A percentile compares a stretch with the other conserved stretches of the same genome.
Evolutionary conservation across 345 rosid species (phyloP).

Genomic region (Aquilaria malaccensis): DNA sequence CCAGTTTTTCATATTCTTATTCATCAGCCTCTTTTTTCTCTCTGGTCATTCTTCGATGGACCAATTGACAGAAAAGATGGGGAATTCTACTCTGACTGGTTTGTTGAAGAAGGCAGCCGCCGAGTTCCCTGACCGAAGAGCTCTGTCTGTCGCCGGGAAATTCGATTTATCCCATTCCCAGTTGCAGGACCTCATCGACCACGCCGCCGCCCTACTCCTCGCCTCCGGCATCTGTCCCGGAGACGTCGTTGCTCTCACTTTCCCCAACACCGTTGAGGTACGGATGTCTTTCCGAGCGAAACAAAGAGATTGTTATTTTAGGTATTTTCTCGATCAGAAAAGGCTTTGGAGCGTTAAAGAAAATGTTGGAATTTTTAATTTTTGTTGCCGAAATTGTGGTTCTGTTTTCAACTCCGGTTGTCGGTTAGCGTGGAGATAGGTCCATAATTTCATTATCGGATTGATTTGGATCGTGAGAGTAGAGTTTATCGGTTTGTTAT

Average conservation of each 20-base stretch:
- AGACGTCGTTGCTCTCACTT: constrained; percentile 61
- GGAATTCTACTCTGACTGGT: constrained; percentile 32
- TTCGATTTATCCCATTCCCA: constrained; percentile 37
- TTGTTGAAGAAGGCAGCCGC: constrained; percentile 36
- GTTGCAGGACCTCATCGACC: constrained; percentile 37
- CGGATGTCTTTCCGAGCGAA: neutral
- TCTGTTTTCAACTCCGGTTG: no score
- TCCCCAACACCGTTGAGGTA: constrained; percentile 73
- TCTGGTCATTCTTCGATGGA: neutral
- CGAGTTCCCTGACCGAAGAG: constrained; percentile 35
- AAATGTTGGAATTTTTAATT: neutral
- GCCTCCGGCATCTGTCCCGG: constrained; percentile 44
- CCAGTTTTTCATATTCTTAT: neutral
- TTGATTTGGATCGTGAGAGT: neutral
- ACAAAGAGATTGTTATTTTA: neutral
- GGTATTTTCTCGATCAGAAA: neutral
- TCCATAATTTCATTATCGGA: neutral
- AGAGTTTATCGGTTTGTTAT: neutral
- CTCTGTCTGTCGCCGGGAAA: constrained; percentile 34
- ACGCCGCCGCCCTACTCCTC: constrained; percentile 47
- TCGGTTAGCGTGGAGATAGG: no score
- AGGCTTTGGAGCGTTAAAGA: neutral
- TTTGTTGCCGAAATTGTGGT: neutral
- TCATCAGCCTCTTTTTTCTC: no score
- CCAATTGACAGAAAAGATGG: constrained; percentile 19